These are phyloP conservation scores for Pseudevernia furfuracea DNA, from an alignment of 495 filamentous ascomycete genomes.

Conservation along the genomic window DNA sequence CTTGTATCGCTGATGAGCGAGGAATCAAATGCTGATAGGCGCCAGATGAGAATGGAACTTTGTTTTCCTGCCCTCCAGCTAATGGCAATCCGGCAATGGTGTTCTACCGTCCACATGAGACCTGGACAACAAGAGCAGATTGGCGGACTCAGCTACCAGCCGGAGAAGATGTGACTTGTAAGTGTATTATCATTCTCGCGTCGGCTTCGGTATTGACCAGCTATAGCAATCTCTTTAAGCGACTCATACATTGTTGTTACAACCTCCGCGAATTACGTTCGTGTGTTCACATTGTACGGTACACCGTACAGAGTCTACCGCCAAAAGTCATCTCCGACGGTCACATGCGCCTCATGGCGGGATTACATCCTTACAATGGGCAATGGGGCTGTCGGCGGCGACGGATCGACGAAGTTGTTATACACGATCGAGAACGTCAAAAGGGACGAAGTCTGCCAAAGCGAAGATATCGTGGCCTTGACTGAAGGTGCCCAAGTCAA, in stretches of 20 bases:
- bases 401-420: conserved; percentile 64
- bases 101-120: conserved; percentile 96
- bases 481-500: conserved; percentile 60
- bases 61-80: conserved; percentile 75
- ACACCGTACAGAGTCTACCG: conserved; percentile 81
- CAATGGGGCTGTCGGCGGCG: conserved; percentile 74
- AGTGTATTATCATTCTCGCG: conserved; percentile 6
- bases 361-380: conserved; percentile 93
- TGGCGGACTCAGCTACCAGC: conserved; percentile 80
- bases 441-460: conserved; percentile 85
- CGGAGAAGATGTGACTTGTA: conserved; percentile 65
- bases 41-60: conserved; percentile 68
- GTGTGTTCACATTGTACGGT: conserved; percentile 88
- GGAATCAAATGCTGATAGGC: conserved; percentile 31
- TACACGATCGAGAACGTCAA: conserved; percentile 93
- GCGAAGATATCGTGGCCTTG: conserved; percentile 82
- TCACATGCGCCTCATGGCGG: conserved; percentile 85
- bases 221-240: conserved; percentile 73
- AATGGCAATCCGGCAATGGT: conserved; percentile 66
- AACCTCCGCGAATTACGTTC: conserved; percentile 77
- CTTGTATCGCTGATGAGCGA: conserved; percentile 3
- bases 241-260: conserved; percentile 84
- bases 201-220: not conserved
- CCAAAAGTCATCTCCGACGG: conserved; percentile 80
- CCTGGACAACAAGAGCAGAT: conserved; percentile 84